Base-by-base conservation (phyloP, 2,329 filamentous ascomycete genomes). In the Aureobasidium sp. region DNA sequence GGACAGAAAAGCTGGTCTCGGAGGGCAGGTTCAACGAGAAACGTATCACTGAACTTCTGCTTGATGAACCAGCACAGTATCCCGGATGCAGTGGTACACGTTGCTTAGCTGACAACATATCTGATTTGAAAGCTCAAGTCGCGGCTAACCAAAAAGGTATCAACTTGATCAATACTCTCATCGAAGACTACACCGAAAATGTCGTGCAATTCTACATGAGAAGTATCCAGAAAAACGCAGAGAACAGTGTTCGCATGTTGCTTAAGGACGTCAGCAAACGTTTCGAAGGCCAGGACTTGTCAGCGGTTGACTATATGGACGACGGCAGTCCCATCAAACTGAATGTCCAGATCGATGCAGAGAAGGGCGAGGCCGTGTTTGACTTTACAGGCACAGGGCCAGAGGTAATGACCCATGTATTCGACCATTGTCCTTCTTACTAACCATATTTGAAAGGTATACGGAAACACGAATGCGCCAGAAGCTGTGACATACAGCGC, bases 61-160 rank as follows among this genome's bases (percentile, higher is more conserved):
- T 89, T 59, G 79, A 85, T 13, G 88, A 91, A 65, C 90, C 91
- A 0, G 88, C 88, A 0, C 79, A 87, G 67, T 85, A 89, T 66
- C 84, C 86, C 0, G 90, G 88, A 1, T 94, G 89, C 75, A 86
- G 83, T 59, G 90, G 90, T 2, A 92, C 90, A 0, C 79, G 90
- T 47, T 91, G 89, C 70, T 78, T 95, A 1, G 85, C 83, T 9
- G 91, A 96, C 72, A 95, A 95, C 70, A 79, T 95, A 66, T 92
- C 90, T 58, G 91, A 95, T 70, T 79, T 96, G 44, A 91, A 92
- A 72, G 91, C 91, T 0, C 90, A 95, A 71, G 87, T 94, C 13
- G 90, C 91, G 0, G 90, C 90, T 14, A 95, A 96, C 69, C 87
- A 91, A 67, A 91, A 91, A 67, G 91, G 91, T 9, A 93, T 93